Conservation (phyloP, 2,329 filamentous ascomycete species). For the Sporothrix schenckii region DNA sequence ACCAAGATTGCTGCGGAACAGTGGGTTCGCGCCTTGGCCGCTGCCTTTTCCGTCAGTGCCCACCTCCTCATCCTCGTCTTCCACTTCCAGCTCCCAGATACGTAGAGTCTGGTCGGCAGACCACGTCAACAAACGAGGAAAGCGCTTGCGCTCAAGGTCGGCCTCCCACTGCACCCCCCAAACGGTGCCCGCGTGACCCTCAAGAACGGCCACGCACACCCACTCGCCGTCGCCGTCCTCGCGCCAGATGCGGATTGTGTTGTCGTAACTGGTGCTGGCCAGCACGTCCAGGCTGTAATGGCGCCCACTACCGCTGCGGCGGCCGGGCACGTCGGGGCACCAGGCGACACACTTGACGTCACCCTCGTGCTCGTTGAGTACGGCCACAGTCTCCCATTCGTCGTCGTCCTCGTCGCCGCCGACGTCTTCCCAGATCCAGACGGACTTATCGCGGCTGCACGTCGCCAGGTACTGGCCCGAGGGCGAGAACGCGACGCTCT, state of each 20-base stretch:
- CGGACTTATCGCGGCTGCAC: conserved; percentile 87
- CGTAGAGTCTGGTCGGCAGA: conserved; percentile 81
- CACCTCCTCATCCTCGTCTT: conserved; percentile 48
- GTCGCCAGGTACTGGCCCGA: conserved; percentile 81
- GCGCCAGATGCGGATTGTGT: conserved; percentile 84
- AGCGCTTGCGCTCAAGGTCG: conserved; percentile 46
- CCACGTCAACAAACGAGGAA: conserved; percentile 73
- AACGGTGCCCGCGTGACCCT: conserved; percentile 82
- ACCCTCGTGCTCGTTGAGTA: conserved; percentile 89
- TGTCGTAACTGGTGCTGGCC: conserved; percentile 91
- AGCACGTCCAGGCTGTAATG: conserved; percentile 68
- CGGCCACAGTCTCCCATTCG: conserved; percentile 95
- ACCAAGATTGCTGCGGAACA: conserved; percentile 51
- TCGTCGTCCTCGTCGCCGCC: conserved; percentile 73
- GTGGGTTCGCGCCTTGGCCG: conserved; percentile 36
- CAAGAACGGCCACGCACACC: conserved; percentile 81
- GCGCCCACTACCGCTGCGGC: conserved; percentile 41
- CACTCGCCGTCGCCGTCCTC: conserved; percentile 90
- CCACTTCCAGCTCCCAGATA: conserved; percentile 72
- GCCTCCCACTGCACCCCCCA: conserved; percentile 81
- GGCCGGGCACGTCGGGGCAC: conserved; percentile 70
- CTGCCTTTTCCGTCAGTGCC: conserved; percentile 29
- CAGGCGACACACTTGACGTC: conserved; percentile 94
- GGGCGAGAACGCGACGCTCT: conserved; percentile 74
- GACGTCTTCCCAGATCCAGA: conserved; percentile 99